Percentiles rank a stretch among this genome's conserved stretches.
Evolutionary conservation across 2,329 filamentous ascomycete genomes (phyloP).

Genomic region (Fusarium nelsonii): DNA sequence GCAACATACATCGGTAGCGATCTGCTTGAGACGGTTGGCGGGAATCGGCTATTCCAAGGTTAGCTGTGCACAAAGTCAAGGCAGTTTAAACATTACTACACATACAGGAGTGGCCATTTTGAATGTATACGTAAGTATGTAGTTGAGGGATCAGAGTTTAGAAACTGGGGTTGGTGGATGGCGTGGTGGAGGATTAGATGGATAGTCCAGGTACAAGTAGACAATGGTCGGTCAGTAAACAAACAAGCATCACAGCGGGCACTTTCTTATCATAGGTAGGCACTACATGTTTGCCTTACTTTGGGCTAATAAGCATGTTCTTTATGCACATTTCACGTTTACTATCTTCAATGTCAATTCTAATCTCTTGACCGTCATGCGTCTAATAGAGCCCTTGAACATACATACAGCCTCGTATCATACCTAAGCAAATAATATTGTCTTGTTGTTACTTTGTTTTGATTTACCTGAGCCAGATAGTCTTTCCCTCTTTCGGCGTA

Average conservation of each 20-base stretch:
- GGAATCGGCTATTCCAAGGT: slow-evolving; percentile 73
- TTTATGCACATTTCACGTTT: slow-evolving; percentile 33
- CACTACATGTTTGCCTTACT: too few species aligned
- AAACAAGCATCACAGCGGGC: slow-evolving; percentile 43
- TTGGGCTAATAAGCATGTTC: background rate
- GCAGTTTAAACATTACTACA: slow-evolving; percentile 1
- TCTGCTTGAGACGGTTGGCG: slow-evolving; percentile 82
- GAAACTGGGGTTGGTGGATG: slow-evolving; percentile 40
- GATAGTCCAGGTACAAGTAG: slow-evolving; percentile 8
- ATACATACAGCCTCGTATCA: background rate
- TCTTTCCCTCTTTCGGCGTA: slow-evolving; percentile 47
- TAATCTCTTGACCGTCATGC: slow-evolving; percentile 31
- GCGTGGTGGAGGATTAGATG: slow-evolving; percentile 37
- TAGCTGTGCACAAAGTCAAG: slow-evolving; percentile 27
- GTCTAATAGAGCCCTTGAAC: slow-evolving; percentile 11
- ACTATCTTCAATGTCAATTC: slow-evolving; percentile 25
- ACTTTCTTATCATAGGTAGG: slow-evolving; percentile 44
- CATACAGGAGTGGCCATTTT: slow-evolving; percentile 57
- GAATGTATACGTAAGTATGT: slow-evolving; percentile 34
- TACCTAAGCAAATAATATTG: slow-evolving; percentile 14
- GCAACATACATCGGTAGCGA: slow-evolving; percentile 80
- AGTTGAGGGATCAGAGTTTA: slow-evolving; percentile 40
- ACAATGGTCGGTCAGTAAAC: slow-evolving; percentile 49
- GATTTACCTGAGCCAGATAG: slow-evolving; percentile 40
- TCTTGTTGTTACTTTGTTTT: slow-evolving; percentile 27